phyloP scores from a whole-genome alignment of 306 rosid species.

The Acacia crassicarpa region DNA sequence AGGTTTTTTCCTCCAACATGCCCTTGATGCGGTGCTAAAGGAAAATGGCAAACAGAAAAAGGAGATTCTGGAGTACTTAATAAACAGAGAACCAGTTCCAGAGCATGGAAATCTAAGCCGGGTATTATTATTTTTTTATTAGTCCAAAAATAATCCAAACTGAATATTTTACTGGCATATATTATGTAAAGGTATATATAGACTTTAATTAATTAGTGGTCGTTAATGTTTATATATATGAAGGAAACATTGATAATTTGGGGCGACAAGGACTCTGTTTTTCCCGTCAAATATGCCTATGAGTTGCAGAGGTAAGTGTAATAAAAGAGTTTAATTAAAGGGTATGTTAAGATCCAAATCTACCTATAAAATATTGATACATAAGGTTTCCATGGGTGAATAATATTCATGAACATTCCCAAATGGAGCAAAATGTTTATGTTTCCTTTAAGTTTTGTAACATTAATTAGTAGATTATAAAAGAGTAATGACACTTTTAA shows the following conservation, averaged over 20 bases:
- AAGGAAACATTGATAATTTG: conserved; percentile 50
- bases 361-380: no score
- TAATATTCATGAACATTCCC: no score
- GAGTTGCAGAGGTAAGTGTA: conserved; percentile 37
- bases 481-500: no score
- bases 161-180: no score
- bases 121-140: background rate
- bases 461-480: no score
- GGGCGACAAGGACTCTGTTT: conserved; percentile 46
- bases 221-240: background rate
- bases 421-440: no score
- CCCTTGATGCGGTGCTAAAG: conserved; percentile 31
- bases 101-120: conserved; percentile 30
- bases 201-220: no score
- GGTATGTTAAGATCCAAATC: no score
- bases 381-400: no score
- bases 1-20: conserved; percentile 22
- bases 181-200: no score
- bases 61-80: conserved; percentile 36
- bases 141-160: background rate
- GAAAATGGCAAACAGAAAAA: conserved; percentile 32
- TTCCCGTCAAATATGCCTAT: conserved; percentile 34
- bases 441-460: no score
- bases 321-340: no score
- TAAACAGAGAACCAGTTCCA: conserved; percentile 30